Base-by-base conservation (phyloP, 2,329 filamentous ascomycete species). In the Ilyonectria mors-panacis region DNA sequence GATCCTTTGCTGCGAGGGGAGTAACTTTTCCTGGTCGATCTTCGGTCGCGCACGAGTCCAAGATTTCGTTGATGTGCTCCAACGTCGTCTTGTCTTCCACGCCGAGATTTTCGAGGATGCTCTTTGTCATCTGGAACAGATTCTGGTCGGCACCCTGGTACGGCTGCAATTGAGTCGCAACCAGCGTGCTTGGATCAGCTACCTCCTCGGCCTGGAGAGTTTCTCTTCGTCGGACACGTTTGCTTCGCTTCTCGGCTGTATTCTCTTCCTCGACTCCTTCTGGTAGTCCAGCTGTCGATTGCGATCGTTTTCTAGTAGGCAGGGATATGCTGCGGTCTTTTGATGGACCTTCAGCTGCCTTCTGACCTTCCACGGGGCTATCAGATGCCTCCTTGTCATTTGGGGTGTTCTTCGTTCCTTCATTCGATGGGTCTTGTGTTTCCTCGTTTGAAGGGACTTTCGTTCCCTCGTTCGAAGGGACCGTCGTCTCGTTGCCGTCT, bases 221-320 rank as follows among this genome's bases (percentile, higher is more conserved):
- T 42, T 83, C 81, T 57, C 81, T 73, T 60, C 90, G 84, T 51
- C 90, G 85, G 33, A 89, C 89, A 56, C 91, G 83, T 75, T 92
- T 93, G 78, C 89, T 92, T 63, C 90, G 83, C 74, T 91, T 92
- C 59, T 88, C 86, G 12, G 87, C 84, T 2, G 81, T 82, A 26
- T 83, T 85, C 37, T 91, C 89, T 58, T 91, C 89, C 8, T 90
- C 88, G 1, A 76, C 82, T 0, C 79, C 82, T 3, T 91, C 89
- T 0, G 83, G 83, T 17, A 92, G 78, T 3, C 89, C 89, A 5
- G 89, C 89, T 33, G 81, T 80, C 12, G 89, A 92, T 67, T 91
- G 89, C 2, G 89, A 91, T 56, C 89, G 84, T 75, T 91, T 91
- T 57, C 89, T 84, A 0, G 84, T 85, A 13, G 82, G 78, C 6